Percentiles rank a stretch among this genome's conserved stretches.
Evolutionary conservation across 345 rosid genomes (phyloP).

Genomic region (Aquilaria malaccensis): DNA sequence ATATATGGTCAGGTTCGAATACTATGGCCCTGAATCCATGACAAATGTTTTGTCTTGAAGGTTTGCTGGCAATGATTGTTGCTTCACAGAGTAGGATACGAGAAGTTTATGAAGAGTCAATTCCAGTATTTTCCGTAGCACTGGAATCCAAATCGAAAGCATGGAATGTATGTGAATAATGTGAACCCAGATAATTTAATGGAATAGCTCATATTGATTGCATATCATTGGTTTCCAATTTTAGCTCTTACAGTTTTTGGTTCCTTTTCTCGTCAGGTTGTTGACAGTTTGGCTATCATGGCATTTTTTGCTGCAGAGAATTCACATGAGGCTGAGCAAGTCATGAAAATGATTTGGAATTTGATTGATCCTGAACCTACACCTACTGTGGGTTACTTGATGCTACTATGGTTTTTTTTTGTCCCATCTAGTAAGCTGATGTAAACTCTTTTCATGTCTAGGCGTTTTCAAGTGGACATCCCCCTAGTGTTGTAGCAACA

Average conservation of each 20-base stretch:
- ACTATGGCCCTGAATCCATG: background rate
- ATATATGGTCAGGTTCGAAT: background rate
- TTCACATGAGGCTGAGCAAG: constrained; percentile 10
- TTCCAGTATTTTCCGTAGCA: background rate
- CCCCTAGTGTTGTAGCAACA: too few relatives aligned
- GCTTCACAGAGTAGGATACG: background rate
- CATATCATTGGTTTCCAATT: background rate
- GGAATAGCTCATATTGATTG: background rate
- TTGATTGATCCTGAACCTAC: constrained; percentile 6
- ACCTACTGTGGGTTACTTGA: background rate
- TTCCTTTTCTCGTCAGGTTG: background rate
- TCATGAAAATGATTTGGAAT: constrained; percentile 7
- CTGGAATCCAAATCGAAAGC: background rate
- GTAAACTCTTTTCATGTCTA: too few relatives aligned
- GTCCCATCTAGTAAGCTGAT: too few relatives aligned
- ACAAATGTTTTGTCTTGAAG: background rate
- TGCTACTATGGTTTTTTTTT: too few relatives aligned
- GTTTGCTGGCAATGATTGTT: constrained; percentile 7
- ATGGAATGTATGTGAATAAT: background rate
- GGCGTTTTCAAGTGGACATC: too few relatives aligned
- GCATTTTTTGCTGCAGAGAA: constrained; percentile 4
- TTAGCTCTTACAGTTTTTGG: background rate
- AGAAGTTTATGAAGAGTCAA: constrained; percentile 1
- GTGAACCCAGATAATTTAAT: background rate
- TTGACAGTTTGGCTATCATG: constrained; percentile 4